Evolutionary conservation across 192 early-diverging fungal species (phyloP).

Genomic region (Rhizophagus clarus): DNA sequence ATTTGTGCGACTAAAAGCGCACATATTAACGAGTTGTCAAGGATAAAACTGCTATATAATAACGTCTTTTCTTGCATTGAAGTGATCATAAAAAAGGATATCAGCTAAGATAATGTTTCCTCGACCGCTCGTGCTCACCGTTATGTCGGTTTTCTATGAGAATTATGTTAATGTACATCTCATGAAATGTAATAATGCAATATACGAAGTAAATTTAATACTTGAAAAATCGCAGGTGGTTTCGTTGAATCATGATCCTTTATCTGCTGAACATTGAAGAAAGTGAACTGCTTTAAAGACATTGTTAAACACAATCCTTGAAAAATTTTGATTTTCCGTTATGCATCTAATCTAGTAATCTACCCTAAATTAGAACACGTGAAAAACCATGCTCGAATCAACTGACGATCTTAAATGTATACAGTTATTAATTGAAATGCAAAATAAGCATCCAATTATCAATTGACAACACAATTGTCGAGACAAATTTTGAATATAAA

Average conservation of each 20-base stretch:
- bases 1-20: neutral
- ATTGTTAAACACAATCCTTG: neutral
- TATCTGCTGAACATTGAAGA: constrained; percentile 69
- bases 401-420: neutral
- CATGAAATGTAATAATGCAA: neutral
- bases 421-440: neutral
- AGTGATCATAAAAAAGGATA: constrained; percentile 34
- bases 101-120: constrained; percentile 56
- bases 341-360: no score
- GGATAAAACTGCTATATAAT: neutral
- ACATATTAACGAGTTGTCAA: constrained; percentile 6
- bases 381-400: no score
- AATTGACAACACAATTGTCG: constrained; percentile 18
- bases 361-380: no score
- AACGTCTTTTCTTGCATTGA: neutral
- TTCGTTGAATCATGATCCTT: constrained; percentile 57
- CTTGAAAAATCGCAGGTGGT: constrained; percentile 62
- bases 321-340: no score
- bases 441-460: constrained; percentile 3
- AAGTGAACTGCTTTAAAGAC: constrained; percentile 47
- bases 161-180: neutral
- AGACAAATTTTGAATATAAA: neutral
- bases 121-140: constrained; percentile 49
- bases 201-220: constrained; percentile 27
- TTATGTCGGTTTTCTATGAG: constrained; percentile 48